Base-by-base conservation (phyloP, 331 rosid species). In the Rosa hybrid region DNA sequence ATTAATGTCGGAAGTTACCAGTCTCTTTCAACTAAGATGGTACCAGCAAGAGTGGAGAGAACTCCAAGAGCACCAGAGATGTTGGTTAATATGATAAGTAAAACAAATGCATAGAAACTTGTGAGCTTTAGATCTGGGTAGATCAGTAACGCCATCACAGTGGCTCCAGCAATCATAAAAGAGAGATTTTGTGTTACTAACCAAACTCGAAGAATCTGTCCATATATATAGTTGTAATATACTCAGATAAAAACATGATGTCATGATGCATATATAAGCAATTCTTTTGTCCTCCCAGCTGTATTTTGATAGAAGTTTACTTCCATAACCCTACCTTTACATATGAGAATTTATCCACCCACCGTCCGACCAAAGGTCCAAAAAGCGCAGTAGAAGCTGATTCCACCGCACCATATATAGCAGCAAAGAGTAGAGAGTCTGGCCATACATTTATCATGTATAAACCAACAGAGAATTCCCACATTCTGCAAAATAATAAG, bases 381-480 rank as follows among this genome's bases (percentile, higher is more conserved):
- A 92, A 91, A 51, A 95, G 1, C 3, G 94, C 97, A 17, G 90
- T 84, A 72, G 98, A 88, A 76, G 97, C 93, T 80, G 96, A 90
- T 88, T 95, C 98, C 72, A 91, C 85, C 8, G 86, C 96, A 74
- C 98, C 98, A 81, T 95, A 95, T 25, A 88, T 81, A 18, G 98
- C 98, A 25, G 96, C 96, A 71, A 83, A 89, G 6, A 94, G 89
- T 74, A 94, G 75, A 0, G 98, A 95, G 77, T 92, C 88, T 34
- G 98, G 98, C 98, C 98, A 95, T 71, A 95, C 65, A 82, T 68
- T 86, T 79, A 95, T 93, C 98, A 92, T 95, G 75, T 92, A 95
- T 39, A 95, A 84, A 71, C 97, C 97, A 79, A 95, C 98, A 44
- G 98, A 95, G 80, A 92, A 95, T 87, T 95, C 98, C 98, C 98